Percentiles rank a stretch among this genome's conserved stretches.
Conservation (phyloP, 2,329 filamentous ascomycete genomes). For the Arthrobotrys pseudoclavata region DNA sequence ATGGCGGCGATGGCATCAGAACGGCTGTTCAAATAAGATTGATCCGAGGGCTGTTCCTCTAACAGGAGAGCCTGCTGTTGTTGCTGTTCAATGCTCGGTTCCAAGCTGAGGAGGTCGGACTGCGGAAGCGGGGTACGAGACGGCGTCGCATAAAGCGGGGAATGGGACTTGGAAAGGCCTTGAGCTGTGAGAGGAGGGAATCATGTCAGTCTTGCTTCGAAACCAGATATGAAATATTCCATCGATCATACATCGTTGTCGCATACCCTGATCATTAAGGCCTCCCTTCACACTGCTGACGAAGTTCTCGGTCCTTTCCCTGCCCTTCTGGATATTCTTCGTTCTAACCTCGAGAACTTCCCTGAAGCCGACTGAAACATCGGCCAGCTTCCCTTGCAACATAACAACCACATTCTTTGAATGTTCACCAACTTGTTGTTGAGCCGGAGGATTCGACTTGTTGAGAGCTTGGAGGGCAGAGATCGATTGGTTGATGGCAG, state of each 20-base stretch:
- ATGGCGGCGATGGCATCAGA: slow-evolving; percentile 97
- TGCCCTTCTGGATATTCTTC: slow-evolving; percentile 96
- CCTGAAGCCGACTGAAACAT: slow-evolving; percentile 96
- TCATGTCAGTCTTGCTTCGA: slow-evolving; percentile 30
- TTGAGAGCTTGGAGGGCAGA: slow-evolving; percentile 83
- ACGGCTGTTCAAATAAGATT: slow-evolving; percentile 91
- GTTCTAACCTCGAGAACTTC: slow-evolving; percentile 95
- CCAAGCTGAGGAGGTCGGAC: slow-evolving; percentile 83
- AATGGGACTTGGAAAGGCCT: slow-evolving; percentile 66
- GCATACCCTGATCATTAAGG: slow-evolving; percentile 59
- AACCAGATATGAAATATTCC: slow-evolving; percentile 14
- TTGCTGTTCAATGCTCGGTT: slow-evolving; percentile 71
- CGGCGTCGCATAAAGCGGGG: slow-evolving; percentile 87
- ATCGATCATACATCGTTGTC: slow-evolving; percentile 57
- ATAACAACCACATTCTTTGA: slow-evolving; percentile 97
- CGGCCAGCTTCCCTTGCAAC: slow-evolving; percentile 89
- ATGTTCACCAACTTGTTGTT: slow-evolving; percentile 89
- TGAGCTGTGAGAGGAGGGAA: slow-evolving; percentile 46
- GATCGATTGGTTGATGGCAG: slow-evolving; percentile 87
- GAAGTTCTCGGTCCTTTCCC: slow-evolving; percentile 94
- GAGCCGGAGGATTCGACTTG: slow-evolving; percentile 73
- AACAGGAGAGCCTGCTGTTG: slow-evolving; percentile 82
- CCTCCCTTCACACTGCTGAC: slow-evolving; percentile 72
- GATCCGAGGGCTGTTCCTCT: slow-evolving; percentile 88
- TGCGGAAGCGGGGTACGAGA: slow-evolving; percentile 75